Evolutionary conservation across 2,329 filamentous ascomycete species (phyloP).

Genomic region (Penicillium sp.): DNA sequence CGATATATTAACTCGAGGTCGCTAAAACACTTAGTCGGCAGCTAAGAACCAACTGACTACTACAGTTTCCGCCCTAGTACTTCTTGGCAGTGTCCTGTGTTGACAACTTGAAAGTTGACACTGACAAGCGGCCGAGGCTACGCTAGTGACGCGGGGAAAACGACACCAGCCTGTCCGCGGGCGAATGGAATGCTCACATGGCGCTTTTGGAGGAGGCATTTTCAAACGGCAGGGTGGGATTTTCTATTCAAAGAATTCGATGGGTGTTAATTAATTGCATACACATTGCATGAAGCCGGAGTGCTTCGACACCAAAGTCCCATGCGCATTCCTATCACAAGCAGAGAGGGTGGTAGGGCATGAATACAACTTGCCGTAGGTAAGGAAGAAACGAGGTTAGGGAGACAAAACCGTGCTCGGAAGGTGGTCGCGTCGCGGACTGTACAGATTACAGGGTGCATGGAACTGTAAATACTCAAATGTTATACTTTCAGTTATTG

Average conservation of each 20-base stretch:
- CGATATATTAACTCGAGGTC: too few species aligned
- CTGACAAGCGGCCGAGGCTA: constrained; percentile 7
- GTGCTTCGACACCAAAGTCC: not conserved
- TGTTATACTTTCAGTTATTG: not conserved
- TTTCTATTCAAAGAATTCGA: not conserved
- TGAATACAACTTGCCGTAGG: too few species aligned
- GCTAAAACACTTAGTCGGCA: too few species aligned
- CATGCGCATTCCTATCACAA: constrained; percentile 7
- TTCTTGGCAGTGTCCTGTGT: too few species aligned
- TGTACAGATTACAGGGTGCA: not conserved
- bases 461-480: not conserved
- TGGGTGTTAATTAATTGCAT: not conserved
- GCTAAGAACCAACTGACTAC: too few species aligned
- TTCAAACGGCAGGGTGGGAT: not conserved
- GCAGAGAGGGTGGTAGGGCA: not conserved
- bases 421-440: not conserved
- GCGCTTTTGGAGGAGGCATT: not conserved
- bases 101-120: constrained; percentile 4
- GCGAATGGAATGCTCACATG: not conserved
- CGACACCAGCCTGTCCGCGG: not conserved
- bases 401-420: not conserved
- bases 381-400: not conserved
- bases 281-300: not conserved
- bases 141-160: constrained; percentile 19
- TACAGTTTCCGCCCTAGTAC: too few species aligned